Evolutionary conservation across 2,329 filamentous ascomycete genomes (phyloP), one percentile per base, ranked within the genome.

Genomic region (Lasiodiplodia hormozganensis): DNA sequence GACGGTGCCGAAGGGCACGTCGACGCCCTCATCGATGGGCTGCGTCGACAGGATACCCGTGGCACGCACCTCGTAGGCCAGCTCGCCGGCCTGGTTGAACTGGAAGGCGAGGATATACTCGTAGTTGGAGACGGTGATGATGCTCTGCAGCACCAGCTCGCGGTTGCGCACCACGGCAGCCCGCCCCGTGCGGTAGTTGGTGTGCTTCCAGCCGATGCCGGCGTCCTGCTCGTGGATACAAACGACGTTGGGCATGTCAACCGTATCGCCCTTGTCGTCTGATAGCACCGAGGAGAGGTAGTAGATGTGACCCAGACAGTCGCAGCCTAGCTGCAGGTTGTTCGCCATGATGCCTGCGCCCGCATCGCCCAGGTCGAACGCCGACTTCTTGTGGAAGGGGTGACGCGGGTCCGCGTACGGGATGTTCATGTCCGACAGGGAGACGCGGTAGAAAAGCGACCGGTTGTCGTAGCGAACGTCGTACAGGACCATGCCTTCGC

Each of bases 61-160:
- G 18, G 89, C 89, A 43, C 89, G 86, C 53, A 90, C 87, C 76
- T 92, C 90, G 73, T 91, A 89, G 71, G 84, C 84, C 57, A 92
- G 75, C 73, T 90, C 88, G 67, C 88, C 90, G 2, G 89, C 89
- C 75, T 92, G 90, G 76, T 91, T 90, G 81, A 92, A 91, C 65
- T 89, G 86, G 78, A 89, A 92, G 2, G 89, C 89, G 47, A 92
- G 84, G 72, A 92, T 90, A 75, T 92, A 92, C 74, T 92, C 90
- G 78, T 92, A 92, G 79, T 92, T 92, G 12, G 88, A 85, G 4
- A 92, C 88, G 0, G 89, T 92, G 78, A 90, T 90, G 76, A 92
- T 92, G 73, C 86, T 87, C 75, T 92, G 90, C 6, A 92, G 76
- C 0, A 92, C 89, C 4, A 92, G 79, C 75, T 92, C 88, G 31